phyloP scores from a whole-genome alignment of 73 alveolate genomes.

The Loxodes magnus region DNA sequence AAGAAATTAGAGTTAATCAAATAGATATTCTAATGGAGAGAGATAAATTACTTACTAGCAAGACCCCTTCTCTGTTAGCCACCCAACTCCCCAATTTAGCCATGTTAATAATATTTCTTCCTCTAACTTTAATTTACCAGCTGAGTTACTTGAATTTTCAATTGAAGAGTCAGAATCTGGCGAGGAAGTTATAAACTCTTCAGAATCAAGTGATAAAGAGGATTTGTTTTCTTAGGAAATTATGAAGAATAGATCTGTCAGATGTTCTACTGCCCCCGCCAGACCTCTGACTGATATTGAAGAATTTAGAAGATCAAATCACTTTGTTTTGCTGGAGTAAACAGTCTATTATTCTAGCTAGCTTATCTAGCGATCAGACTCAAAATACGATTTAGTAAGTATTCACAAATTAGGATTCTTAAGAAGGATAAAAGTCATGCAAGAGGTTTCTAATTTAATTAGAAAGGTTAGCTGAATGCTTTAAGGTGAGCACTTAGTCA shows the following conservation, averaged over 20 bases:
- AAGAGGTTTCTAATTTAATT: conserved; percentile 61
- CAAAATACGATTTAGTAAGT: conserved; percentile 80
- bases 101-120: too few species aligned
- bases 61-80: too few species aligned
- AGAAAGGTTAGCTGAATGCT: conserved; percentile 60
- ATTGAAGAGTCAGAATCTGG: too few species aligned
- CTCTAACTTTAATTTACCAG: too few species aligned
- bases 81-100: too few species aligned
- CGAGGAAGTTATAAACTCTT: too few species aligned
- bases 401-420: too few species aligned
- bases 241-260: background rate
- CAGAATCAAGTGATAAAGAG: conserved; percentile 3
- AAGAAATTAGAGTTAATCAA: too few species aligned
- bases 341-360: conserved; percentile 52
- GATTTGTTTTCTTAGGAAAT: background rate
- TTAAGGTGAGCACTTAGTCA: conserved; percentile 19
- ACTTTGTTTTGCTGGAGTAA: conserved; percentile 57
- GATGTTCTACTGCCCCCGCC: conserved; percentile 86
- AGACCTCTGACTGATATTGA: conserved; percentile 78
- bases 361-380: conserved; percentile 46
- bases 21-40: too few species aligned
- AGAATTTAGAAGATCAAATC: conserved; percentile 45
- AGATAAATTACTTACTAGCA: too few species aligned
- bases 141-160: too few species aligned
- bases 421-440: conserved; percentile 81